Percentiles rank a stretch among this genome's conserved stretches.
These are phyloP conservation scores for Excoecaria cochinchinensis DNA, from an alignment of 345 rosid genomes.

Conservation along the genomic window DNA sequence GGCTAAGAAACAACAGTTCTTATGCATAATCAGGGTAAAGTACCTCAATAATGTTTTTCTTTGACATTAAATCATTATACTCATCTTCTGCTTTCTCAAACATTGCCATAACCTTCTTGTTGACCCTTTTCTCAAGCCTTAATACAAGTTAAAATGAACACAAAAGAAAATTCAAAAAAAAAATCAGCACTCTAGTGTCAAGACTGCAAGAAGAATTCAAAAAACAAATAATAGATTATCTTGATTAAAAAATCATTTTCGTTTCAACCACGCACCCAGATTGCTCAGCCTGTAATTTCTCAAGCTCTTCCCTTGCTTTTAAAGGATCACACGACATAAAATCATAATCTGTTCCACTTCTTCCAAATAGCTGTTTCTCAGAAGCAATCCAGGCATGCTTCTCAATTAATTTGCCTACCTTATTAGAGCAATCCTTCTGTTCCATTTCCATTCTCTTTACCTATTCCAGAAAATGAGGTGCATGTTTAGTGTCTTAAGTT, in stretches of 20 bases:
- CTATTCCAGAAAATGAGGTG: slow-evolving; percentile 28
- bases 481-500: slow-evolving; percentile 4
- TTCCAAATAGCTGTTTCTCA: slow-evolving; percentile 91
- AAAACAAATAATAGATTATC: not conserved
- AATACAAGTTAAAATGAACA: slow-evolving; percentile 16
- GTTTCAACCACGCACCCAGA: slow-evolving; percentile 51
- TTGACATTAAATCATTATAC: slow-evolving; percentile 72
- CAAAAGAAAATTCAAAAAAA: slow-evolving; percentile 10
- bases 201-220: not conserved
- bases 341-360: slow-evolving; percentile 94
- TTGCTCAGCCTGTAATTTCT: slow-evolving; percentile 79
- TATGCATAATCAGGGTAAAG: slow-evolving; percentile 24
- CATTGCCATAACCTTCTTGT: slow-evolving; percentile 98
- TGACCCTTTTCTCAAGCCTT: slow-evolving; percentile 92
- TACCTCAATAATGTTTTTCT: slow-evolving; percentile 93
- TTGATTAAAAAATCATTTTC: not conserved
- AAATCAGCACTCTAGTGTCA: slow-evolving; percentile 15
- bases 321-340: slow-evolving; percentile 65
- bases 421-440: slow-evolving; percentile 77
- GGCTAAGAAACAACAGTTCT: slow-evolving; percentile 11
- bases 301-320: slow-evolving; percentile 81
- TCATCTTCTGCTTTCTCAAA: slow-evolving; percentile 99
- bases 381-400: slow-evolving; percentile 94
- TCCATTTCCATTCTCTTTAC: slow-evolving; percentile 84
- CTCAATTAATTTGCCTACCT: slow-evolving; percentile 85